phyloP scores from a whole-genome alignment of 2,329 filamentous ascomycete species.

The Diaporthe destruens region DNA sequence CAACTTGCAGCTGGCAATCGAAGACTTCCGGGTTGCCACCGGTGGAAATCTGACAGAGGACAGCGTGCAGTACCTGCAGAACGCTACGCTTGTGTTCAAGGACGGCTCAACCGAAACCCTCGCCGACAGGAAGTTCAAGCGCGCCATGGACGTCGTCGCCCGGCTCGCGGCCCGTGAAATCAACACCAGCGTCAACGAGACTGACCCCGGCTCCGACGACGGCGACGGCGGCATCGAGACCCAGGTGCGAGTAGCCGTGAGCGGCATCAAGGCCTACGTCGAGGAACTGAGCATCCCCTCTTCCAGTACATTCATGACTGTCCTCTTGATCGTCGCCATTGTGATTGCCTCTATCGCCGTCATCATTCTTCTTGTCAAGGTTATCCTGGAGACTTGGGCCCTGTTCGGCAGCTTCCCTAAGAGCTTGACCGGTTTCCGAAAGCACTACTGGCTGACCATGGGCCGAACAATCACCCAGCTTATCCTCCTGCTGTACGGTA shows the following conservation, averaged over 20 bases:
- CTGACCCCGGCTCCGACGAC: conserved; percentile 43
- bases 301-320: conserved; percentile 95
- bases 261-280: conserved; percentile 85
- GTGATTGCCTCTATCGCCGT: conserved; percentile 86
- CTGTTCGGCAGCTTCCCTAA: conserved; percentile 90
- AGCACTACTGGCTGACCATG: conserved; percentile 96
- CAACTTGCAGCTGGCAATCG: conserved; percentile 84
- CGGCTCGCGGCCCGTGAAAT: conserved; percentile 67
- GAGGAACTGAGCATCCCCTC: conserved; percentile 87
- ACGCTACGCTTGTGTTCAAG: conserved; percentile 79
- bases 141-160: conserved; percentile 62
- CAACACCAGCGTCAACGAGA: conserved; percentile 59
- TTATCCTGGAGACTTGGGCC: conserved; percentile 91
- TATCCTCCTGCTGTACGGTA: conserved; percentile 90
- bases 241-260: conserved; percentile 66
- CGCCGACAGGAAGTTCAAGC: conserved; percentile 61
- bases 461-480: conserved; percentile 90
- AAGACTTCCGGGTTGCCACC: conserved; percentile 82
- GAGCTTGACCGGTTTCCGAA: conserved; percentile 84
- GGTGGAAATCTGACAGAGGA: conserved; percentile 89
- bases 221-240: conserved; percentile 43
- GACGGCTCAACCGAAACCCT: conserved; percentile 66
- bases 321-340: conserved; percentile 89
- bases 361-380: conserved; percentile 88
- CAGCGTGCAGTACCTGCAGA: conserved; percentile 80